phyloP scores from a whole-genome alignment of 192 early-diverging fungal species.

The Dimargaris cristalligena region DNA sequence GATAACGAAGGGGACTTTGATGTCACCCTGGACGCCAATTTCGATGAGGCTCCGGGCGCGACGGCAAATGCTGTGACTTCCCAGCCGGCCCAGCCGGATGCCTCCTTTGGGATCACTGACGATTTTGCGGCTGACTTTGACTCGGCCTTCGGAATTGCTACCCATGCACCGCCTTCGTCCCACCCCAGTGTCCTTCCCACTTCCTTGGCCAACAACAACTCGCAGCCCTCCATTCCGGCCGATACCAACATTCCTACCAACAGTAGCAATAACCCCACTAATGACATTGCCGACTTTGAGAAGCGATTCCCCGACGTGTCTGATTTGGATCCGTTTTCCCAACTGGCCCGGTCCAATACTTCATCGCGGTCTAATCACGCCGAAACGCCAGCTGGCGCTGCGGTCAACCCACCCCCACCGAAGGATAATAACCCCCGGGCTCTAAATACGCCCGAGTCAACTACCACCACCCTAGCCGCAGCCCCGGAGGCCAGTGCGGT shows the following conservation, averaged over 20 bases:
- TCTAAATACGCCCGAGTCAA: background rate
- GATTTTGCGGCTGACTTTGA: slow-evolving; percentile 6
- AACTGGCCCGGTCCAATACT: background rate
- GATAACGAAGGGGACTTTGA: background rate
- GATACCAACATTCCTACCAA: background rate
- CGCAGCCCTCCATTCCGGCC: background rate
- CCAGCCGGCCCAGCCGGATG: too few species aligned
- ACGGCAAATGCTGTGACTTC: background rate
- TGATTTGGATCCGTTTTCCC: slow-evolving; percentile 14
- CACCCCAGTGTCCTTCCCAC: background rate
- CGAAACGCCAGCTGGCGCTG: too few species aligned
- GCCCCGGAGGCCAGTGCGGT: background rate
- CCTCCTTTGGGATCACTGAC: too few species aligned
- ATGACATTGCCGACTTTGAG: slow-evolving; percentile 26
- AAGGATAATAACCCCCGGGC: background rate
- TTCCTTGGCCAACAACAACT: background rate
- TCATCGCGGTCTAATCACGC: too few species aligned
- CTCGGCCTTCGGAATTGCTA: slow-evolving; percentile 4
- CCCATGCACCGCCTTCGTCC: background rate
- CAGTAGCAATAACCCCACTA: slow-evolving; percentile 12
- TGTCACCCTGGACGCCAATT: background rate
- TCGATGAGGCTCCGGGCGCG: background rate
- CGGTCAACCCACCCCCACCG: too few species aligned
- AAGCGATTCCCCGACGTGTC: slow-evolving; percentile 25
- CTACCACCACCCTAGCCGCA: background rate